phyloP scores from a whole-genome alignment of 768 basidiomycete genomes.

The Suillus ampliporus region DNA sequence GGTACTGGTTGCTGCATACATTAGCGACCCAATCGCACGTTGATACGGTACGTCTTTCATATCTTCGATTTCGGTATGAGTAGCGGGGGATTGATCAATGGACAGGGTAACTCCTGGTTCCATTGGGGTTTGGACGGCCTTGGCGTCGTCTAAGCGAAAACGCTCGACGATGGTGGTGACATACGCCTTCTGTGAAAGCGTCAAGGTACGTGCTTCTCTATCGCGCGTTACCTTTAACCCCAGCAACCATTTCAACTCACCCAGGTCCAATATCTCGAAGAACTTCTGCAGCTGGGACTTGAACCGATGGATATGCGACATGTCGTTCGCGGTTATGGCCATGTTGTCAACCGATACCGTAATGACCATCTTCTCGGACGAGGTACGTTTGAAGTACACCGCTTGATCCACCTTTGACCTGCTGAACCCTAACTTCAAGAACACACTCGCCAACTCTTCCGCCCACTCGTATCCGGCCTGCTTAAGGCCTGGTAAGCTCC shows the following conservation, averaged over 20 bases:
- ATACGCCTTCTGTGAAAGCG: constrained; percentile 27
- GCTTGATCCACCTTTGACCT: background rate
- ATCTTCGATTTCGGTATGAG: background rate
- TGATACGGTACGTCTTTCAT: constrained; percentile 13
- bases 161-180: constrained; percentile 22
- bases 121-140: constrained; percentile 27
- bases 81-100: constrained; percentile 8
- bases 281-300: background rate
- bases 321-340: constrained; percentile 31
- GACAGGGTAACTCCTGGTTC: constrained; percentile 14
- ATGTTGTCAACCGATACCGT: constrained; percentile 40
- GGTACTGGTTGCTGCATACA: constrained; percentile 18
- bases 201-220: constrained; percentile 9
- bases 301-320: background rate
- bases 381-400: background rate
- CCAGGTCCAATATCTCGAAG: constrained; percentile 21
- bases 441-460: constrained; percentile 4
- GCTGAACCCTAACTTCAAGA: background rate
- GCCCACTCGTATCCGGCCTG: constrained; percentile 42
- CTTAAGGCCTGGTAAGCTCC: constrained; percentile 46
- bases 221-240: constrained; percentile 27
- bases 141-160: constrained; percentile 28
- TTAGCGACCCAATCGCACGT: constrained; percentile 14
- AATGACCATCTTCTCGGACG: constrained; percentile 30
- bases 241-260: constrained; percentile 26